Percentiles rank a stretch among this genome's conserved stretches.
These are phyloP conservation scores for Podospora anserina DNA, from an alignment of 495 filamentous ascomycete genomes.

Conservation along the genomic window DNA sequence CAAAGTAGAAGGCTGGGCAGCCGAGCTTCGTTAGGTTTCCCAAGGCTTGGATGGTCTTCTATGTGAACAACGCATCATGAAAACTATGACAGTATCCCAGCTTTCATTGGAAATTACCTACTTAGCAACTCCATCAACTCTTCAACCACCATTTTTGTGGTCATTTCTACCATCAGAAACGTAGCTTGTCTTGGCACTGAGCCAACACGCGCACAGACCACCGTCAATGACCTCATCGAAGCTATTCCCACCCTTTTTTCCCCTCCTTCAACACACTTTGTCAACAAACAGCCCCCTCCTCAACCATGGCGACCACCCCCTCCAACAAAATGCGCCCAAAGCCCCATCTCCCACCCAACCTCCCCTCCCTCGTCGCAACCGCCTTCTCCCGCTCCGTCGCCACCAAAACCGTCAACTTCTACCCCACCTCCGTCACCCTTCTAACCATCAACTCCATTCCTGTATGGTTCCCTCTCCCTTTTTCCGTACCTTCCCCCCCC, in stretches of 20 bases:
- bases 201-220: conserved; percentile 27
- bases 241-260: conserved; percentile 24
- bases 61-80: too few species aligned
- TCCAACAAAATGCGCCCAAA: conserved; percentile 21
- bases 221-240: conserved; percentile 35
- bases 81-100: too few species aligned
- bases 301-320: conserved; percentile 15
- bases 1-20: too few species aligned
- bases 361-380: conserved; percentile 53
- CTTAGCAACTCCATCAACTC: too few species aligned
- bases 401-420: conserved; percentile 56
- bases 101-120: too few species aligned
- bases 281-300: neutral
- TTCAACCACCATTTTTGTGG: too few species aligned
- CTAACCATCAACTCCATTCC: conserved; percentile 53
- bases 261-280: conserved; percentile 8
- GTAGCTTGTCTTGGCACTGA: neutral
- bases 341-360: conserved; percentile 4
- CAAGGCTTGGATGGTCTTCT: too few species aligned
- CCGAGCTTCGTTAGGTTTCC: too few species aligned
- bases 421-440: conserved; percentile 55
- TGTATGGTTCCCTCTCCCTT: conserved; percentile 31
- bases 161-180: too few species aligned
- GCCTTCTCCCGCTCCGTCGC: conserved; percentile 54
- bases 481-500: conserved; percentile 44